Base-by-base conservation (phyloP, 1,284 basidiomycete genomes). In the Cystobasidium sp. region DNA sequence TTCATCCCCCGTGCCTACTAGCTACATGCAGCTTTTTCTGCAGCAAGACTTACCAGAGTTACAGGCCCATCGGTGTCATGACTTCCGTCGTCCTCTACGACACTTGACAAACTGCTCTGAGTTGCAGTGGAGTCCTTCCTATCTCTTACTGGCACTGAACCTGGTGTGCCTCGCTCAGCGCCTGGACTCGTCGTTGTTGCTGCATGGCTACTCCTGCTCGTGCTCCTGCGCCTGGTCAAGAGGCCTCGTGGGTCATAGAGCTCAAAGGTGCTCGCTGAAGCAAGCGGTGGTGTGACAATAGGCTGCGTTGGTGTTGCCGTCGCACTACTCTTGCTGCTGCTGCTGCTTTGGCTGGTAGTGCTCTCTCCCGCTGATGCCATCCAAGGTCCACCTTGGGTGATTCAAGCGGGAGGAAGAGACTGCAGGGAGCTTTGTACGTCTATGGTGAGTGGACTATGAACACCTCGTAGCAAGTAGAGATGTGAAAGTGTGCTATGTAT, bases 241-340 rank as follows among this genome's bases (percentile, higher is more conserved):
- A 71, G 46, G 12, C 69, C 69, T 39, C 69, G 59, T 9, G 69
- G 69, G 22, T 71, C 69, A 63, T 71, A 71, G 51, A 63, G 47
- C 61, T 71, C 69, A 61, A 71, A 71, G 24, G 61, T 56, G 44
- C 58, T 62, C 41, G 18, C 20, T 24, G 68, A 59, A 8, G 68
- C 55, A 47, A 58, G 68, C 56, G 69, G 55, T 41, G 64, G 64
- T n/a, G 64, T 53, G 6, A 18, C 44, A 8, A 41, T 43, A 6
- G 64, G 49, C 64, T 66, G 64, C 51, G 64, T n/a, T 68, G 41
- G 18, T 68, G 66, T 14, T 58, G 37, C 55, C 8, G 53, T 31
- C 39, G 41, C 55, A 49, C 64, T 53, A 49, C 44, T 44, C 18
- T 8, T 14, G 20, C 31, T 63, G 61, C 20, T 63, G 9, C 20